Evolutionary conservation across 495 filamentous ascomycete genomes (phyloP).

Genomic region (Diplogelasinospora grovesii): DNA sequence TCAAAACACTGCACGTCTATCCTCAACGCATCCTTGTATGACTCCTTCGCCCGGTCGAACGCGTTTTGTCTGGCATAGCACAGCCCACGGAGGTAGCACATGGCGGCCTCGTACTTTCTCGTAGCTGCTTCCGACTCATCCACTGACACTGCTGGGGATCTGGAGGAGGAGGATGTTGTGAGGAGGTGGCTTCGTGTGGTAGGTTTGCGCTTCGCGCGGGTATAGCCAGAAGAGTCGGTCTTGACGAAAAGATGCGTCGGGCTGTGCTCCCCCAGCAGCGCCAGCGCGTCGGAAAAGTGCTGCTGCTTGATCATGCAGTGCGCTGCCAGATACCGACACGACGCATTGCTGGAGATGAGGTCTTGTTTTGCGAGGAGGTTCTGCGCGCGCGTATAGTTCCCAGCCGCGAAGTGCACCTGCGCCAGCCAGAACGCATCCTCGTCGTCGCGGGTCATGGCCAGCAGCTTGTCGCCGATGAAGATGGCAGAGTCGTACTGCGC

Average conservation of each 20-base stretch:
- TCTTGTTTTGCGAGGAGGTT: conserved; percentile 79
- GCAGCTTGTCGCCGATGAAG: conserved; percentile 92
- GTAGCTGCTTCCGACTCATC: too few species aligned
- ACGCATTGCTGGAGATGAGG: conserved; percentile 69
- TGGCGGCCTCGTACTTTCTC: conserved; percentile 90
- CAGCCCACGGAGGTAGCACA: conserved; percentile 91
- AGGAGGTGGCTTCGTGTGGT: too few species aligned
- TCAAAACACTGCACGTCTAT: conserved; percentile 99
- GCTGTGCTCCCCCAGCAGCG: conserved; percentile 85
- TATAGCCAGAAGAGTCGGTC: too few species aligned
- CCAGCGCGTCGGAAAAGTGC: conserved; percentile 81
- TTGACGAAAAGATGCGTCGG: conserved; percentile 74
- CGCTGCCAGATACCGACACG: conserved; percentile 86
- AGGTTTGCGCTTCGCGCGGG: too few species aligned
- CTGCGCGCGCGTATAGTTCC: conserved; percentile 86
- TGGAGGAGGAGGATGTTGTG: too few species aligned
- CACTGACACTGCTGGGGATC: too few species aligned
- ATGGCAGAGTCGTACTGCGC: conserved; percentile 93
- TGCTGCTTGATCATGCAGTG: conserved; percentile 89
- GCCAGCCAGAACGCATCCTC: conserved; percentile 92
- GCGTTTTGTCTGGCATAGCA: conserved; percentile 97
- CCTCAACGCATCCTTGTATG: conserved; percentile 92
- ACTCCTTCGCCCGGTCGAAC: conserved; percentile 94
- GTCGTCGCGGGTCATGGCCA: conserved; percentile 90
- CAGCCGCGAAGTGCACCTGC: conserved; percentile 87